Conservation (phyloP, 2,329 filamentous ascomycete genomes). For the Simplicillium aogashimaense region DNA sequence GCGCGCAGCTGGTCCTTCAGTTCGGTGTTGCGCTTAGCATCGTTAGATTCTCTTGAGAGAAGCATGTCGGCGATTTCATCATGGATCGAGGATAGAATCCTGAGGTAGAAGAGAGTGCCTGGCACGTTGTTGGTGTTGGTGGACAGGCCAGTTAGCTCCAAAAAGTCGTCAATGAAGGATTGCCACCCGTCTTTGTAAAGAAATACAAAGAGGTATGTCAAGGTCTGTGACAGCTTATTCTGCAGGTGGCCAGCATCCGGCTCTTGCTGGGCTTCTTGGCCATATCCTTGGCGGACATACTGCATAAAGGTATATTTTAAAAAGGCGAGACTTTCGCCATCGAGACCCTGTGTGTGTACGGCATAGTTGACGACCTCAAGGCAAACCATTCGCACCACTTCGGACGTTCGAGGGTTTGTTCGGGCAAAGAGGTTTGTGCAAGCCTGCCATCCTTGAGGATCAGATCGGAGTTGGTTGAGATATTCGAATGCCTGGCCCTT, state of each 20-base stretch:
- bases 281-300: constrained; percentile 72
- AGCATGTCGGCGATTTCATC: constrained; percentile 96
- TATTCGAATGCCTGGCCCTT: constrained; percentile 79
- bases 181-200: constrained; percentile 83
- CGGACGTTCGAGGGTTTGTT: constrained; percentile 56
- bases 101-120: constrained; percentile 79
- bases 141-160: constrained; percentile 58
- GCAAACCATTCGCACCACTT: constrained; percentile 79
- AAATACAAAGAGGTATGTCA: constrained; percentile 86
- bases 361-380: constrained; percentile 93
- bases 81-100: constrained; percentile 80
- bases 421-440: constrained; percentile 80
- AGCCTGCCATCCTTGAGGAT: constrained; percentile 82
- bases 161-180: constrained; percentile 82
- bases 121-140: constrained; percentile 59
- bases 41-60: constrained; percentile 64
- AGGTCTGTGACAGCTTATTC: constrained; percentile 93
- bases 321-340: constrained; percentile 59
- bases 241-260: constrained; percentile 71
- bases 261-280: constrained; percentile 43
- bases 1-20: constrained; percentile 85
- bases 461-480: constrained; percentile 65
- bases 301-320: constrained; percentile 74
- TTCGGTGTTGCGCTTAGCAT: constrained; percentile 77
- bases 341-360: constrained; percentile 69